These are phyloP conservation scores for Lophiotrema nucula DNA, from an alignment of 495 filamentous ascomycete species.

Conservation along the genomic window DNA sequence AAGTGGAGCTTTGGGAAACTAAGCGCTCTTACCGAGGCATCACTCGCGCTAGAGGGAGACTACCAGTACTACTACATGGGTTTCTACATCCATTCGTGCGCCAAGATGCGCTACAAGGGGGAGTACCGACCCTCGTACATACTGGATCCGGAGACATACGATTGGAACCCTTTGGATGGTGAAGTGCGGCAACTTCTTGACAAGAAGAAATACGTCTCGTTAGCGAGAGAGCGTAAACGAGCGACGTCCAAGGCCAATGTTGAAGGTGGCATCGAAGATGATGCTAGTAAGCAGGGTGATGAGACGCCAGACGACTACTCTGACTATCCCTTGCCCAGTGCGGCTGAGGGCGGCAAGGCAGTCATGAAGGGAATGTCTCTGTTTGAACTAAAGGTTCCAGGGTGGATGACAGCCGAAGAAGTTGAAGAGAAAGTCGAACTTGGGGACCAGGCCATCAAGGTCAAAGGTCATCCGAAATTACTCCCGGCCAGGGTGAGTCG, in stretches of 20 bases:
- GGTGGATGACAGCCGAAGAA: slow-evolving; percentile 64
- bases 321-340: slow-evolving; percentile 23
- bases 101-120: slow-evolving; percentile 88
- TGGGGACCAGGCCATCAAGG: slow-evolving; percentile 42
- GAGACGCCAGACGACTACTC: slow-evolving; percentile 32
- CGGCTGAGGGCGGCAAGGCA: slow-evolving; percentile 28
- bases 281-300: background rate
- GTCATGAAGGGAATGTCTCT: slow-evolving; percentile 52
- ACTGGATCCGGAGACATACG: slow-evolving; percentile 71
- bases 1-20: slow-evolving; percentile 83
- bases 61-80: slow-evolving; percentile 80
- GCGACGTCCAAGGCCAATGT: background rate
- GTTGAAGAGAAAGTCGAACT: slow-evolving; percentile 60
- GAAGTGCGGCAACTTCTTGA: slow-evolving; percentile 64
- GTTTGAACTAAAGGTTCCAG: slow-evolving; percentile 72
- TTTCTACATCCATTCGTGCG: slow-evolving; percentile 69
- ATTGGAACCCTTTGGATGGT: slow-evolving; percentile 73
- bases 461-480: background rate
- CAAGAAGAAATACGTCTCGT: slow-evolving; percentile 63
- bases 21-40: slow-evolving; percentile 80
- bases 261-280: background rate
- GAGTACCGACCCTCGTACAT: slow-evolving; percentile 81
- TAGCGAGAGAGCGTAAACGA: slow-evolving; percentile 52
- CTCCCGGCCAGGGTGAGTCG: slow-evolving; percentile 10
- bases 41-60: slow-evolving; percentile 68